Conservation (phyloP, 148 eudicot species). For the Fagopyrum tataricum region DNA sequence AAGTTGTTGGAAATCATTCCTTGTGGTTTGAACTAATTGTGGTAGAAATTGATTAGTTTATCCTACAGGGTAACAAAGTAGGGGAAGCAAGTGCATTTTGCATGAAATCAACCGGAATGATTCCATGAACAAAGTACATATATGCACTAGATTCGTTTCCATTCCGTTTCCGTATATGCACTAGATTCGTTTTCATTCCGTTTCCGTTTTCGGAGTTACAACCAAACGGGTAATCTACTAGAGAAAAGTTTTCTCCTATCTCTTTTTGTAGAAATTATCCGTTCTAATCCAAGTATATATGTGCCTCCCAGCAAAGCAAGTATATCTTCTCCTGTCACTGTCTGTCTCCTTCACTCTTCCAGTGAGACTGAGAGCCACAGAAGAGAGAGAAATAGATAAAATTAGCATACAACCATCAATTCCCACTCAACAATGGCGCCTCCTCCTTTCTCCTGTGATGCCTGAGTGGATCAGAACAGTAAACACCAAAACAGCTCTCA, state of each 20-base stretch:
- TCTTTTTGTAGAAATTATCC: constrained; percentile 2
- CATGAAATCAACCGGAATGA: no score
- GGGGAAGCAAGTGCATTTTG: no score
- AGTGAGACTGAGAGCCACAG: constrained; percentile 12
- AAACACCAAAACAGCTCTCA: not conserved
- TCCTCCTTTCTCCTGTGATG: constrained; percentile 1
- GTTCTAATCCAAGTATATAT: constrained; percentile 8
- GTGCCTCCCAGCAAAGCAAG: constrained; percentile 16
- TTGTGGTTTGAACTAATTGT: no score
- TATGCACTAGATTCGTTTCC: no score
- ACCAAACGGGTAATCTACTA: no score
- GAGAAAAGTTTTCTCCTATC: not conserved
- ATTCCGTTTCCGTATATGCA: no score
- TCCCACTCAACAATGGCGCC: constrained; percentile 4
- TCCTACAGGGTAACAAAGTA: no score
- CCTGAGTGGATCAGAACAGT: constrained; percentile 3
- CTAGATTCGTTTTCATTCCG: no score
- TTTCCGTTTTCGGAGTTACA: no score
- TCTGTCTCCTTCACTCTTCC: constrained; percentile 10
- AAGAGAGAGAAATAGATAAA: constrained; percentile 10
- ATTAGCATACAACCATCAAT: not conserved
- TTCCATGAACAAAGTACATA: no score
- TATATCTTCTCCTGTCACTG: constrained; percentile 7
- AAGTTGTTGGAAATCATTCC: no score
- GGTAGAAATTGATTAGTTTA: no score